phyloP scores from a whole-genome alignment of 139 green algal genomes.

The Chlamydomonas urium region DNA sequence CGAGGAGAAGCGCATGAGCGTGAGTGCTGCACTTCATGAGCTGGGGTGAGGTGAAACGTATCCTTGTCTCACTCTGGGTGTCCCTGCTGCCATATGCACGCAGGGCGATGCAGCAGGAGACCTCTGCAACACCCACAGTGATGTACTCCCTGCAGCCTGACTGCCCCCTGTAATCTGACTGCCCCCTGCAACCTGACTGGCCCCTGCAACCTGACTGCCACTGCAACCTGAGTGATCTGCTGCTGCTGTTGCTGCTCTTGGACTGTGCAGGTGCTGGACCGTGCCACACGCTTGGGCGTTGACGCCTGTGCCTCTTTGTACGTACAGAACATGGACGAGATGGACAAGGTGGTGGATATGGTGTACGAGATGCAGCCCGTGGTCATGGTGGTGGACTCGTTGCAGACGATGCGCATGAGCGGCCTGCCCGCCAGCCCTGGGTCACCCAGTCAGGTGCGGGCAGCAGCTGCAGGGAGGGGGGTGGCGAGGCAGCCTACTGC shows the following conservation, averaged over 20 bases:
- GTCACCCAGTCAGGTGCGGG: constrained; percentile 21
- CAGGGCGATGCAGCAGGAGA: no score
- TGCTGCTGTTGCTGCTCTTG: no score
- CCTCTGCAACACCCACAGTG: no score
- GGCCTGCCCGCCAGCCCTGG: constrained; percentile 63
- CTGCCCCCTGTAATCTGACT: no score
- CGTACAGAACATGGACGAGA: constrained; percentile 37
- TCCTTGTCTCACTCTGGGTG: background rate
- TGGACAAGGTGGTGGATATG: constrained; percentile 38
- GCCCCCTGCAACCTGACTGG: no score
- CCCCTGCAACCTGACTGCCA: no score
- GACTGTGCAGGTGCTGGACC: constrained; percentile 59
- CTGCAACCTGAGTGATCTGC: no score
- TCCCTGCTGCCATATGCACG: background rate
- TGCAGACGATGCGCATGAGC: constrained; percentile 91
- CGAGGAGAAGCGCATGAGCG: constrained; percentile 53
- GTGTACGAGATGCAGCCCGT: constrained; percentile 46
- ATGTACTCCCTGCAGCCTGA: no score
- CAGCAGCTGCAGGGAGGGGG: no score
- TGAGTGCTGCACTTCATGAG: background rate
- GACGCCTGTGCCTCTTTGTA: constrained; percentile 2
- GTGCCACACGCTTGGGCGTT: constrained; percentile 69
- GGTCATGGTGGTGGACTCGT: constrained; percentile 87
- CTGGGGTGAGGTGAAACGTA: background rate
- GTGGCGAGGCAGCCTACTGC: no score